These are phyloP conservation scores for Fomitopsis palustris DNA, from an alignment of 1,284 basidiomycete species.

Conservation along the genomic window DNA sequence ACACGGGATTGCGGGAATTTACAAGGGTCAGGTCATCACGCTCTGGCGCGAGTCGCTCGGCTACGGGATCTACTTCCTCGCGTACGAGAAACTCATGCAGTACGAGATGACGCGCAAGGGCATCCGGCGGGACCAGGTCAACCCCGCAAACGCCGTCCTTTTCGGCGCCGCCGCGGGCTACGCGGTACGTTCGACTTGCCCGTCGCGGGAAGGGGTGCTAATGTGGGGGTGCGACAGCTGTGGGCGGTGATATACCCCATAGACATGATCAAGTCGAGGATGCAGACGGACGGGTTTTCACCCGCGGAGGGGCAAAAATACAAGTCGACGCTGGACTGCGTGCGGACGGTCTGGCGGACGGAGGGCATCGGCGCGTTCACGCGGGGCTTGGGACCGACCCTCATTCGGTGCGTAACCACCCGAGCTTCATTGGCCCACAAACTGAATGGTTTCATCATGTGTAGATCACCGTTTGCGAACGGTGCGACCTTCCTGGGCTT, in stretches of 20 bases:
- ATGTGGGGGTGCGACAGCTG: slow-evolving; percentile 40
- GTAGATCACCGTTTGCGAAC: slow-evolving; percentile 85
- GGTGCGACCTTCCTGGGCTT: slow-evolving; percentile 93
- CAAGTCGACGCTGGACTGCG: slow-evolving; percentile 78
- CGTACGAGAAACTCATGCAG: slow-evolving; percentile 92
- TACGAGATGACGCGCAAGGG: slow-evolving; percentile 71
- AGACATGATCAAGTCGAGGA: slow-evolving; percentile 93
- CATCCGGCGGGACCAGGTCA: slow-evolving; percentile 74
- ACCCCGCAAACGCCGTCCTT: slow-evolving; percentile 70
- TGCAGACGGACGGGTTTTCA: slow-evolving; percentile 91
- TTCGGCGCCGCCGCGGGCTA: slow-evolving; percentile 89
- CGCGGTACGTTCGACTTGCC: slow-evolving; percentile 49
- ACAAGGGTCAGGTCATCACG: slow-evolving; percentile 91
- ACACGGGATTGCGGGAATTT: slow-evolving; percentile 82
- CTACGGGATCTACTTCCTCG: slow-evolving; percentile 89
- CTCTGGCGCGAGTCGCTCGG: slow-evolving; percentile 84
- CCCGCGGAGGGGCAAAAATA: slow-evolving; percentile 77
- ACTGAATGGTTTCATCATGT: not conserved
- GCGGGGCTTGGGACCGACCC: slow-evolving; percentile 85
- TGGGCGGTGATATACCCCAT: slow-evolving; percentile 89
- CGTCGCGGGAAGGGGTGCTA: not conserved
- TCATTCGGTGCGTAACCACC: slow-evolving; percentile 68
- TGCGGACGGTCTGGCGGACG: slow-evolving; percentile 74
- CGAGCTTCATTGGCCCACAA: not conserved
- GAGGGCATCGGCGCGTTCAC: slow-evolving; percentile 88